Conservation (phyloP, 2,329 filamentous ascomycete species). For the Myrmaecium sp. region DNA sequence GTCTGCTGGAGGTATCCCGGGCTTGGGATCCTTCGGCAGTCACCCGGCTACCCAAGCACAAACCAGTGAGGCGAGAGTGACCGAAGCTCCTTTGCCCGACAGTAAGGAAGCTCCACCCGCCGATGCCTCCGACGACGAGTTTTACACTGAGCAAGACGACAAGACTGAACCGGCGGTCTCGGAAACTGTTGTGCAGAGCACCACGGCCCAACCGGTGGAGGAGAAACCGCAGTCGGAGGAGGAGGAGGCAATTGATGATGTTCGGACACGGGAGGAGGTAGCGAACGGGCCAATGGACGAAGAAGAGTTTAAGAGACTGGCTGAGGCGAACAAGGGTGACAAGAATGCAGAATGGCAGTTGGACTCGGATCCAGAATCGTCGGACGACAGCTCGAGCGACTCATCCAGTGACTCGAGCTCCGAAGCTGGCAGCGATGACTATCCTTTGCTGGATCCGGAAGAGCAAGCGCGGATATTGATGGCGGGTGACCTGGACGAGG, state of each 20-base stretch:
- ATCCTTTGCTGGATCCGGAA: conserved; percentile 54
- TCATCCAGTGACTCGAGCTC: conserved; percentile 31
- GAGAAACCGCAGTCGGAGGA: neutral
- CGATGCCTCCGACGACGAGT: too few species aligned
- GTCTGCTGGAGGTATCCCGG: too few species aligned
- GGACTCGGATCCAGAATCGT: conserved; percentile 42
- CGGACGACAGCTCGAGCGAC: conserved; percentile 31
- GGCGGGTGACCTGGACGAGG: conserved; percentile 63
- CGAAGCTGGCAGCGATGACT: conserved; percentile 38
- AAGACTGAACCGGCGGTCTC: too few species aligned
- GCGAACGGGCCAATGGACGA: neutral
- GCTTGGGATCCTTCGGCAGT: too few species aligned
- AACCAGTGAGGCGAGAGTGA: too few species aligned
- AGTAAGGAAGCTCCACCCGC: too few species aligned
- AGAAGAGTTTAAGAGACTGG: conserved; percentile 6
- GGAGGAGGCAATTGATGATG: neutral
- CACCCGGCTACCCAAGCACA: too few species aligned
- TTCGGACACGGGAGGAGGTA: neutral
- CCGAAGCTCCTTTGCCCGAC: too few species aligned
- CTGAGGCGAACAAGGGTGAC: conserved; percentile 28
- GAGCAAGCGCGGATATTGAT: conserved; percentile 76
- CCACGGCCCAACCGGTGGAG: neutral
- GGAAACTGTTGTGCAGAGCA: neutral
- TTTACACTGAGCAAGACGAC: too few species aligned
- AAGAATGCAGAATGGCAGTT: conserved; percentile 66